Evolutionary conservation across 176 grass and related monocot species (phyloP), one percentile per base, ranked within the genome.

Genomic region (Carex myosuroides): DNA sequence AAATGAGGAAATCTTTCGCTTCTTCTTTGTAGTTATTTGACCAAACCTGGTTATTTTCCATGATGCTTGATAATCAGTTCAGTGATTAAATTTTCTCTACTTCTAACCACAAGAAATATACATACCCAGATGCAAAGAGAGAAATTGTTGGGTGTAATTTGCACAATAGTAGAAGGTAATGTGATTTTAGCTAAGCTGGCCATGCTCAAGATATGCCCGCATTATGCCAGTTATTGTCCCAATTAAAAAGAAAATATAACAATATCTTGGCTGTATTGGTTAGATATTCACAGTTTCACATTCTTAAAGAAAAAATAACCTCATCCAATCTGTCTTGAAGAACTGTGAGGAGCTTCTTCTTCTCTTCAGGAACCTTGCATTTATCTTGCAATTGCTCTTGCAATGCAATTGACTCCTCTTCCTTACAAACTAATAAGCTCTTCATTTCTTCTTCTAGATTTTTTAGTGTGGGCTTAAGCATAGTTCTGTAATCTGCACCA

Each of bases 391-490:
- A 60, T 66, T 95, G 79, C 64, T 90, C 88, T 72, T 89, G 86
- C 70, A 95, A 13, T 63, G 89, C 68, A 86, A 85, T 76, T 75
- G 85, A 91, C 57, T 93, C 91, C 5, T 86, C 85, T 17, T 85
- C 80, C 76, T 93, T 98, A 83, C 80, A 89, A 83, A 86, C 59
- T 46, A 70, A 72, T 79, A 81, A 52, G 80, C 79, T 90, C 70
- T 91, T 93, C 39, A 55, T 84, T 61, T 95, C 91, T 74, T 91
- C 91, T 82, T 61, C 73, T 33, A 90, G 88, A 71, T 84, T 77
- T 69, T 16, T 77, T 26, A 98, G 86, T 71, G 85, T 89, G 50
- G 92, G 92, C 76, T 98, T 98, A 59, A 98, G 70, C 0, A 78
- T 70, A 56, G 87, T 83, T 90, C 91, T 95, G 83, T 98, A 98